Percentiles rank a stretch among this genome's conserved stretches.
phyloP scores from a whole-genome alignment of 371 early-diverging fungal species.

The Zancudomyces culisetae region DNA sequence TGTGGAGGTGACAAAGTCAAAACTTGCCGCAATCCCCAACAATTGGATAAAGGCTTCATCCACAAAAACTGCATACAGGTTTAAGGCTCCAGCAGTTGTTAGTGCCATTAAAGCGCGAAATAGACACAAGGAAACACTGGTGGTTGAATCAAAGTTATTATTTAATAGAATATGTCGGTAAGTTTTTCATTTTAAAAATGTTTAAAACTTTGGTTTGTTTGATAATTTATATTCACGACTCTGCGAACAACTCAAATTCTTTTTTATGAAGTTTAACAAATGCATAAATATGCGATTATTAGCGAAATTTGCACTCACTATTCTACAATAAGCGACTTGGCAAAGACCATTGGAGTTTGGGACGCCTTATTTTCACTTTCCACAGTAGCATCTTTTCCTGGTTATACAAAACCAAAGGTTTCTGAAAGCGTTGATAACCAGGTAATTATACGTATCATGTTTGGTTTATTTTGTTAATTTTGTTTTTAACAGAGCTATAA shows the following conservation, averaged over 20 bases:
- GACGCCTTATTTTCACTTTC: constrained; percentile 64
- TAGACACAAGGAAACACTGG: constrained; percentile 32
- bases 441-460: constrained; percentile 18
- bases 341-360: constrained; percentile 35
- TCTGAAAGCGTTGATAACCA: constrained; percentile 16
- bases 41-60: constrained; percentile 60
- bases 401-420: constrained; percentile 51
- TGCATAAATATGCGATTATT: not conserved
- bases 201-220: not conserved
- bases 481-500: not conserved
- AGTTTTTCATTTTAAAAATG: not conserved
- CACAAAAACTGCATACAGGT: constrained; percentile 63
- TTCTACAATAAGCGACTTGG: constrained; percentile 38
- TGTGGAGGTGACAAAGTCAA: constrained; percentile 38
- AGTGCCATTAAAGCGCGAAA: constrained; percentile 45
- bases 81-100: constrained; percentile 51
- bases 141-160: not conserved
- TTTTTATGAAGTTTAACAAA: not conserved
- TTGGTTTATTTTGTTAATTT: not conserved
- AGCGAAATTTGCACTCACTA: constrained; percentile 32
- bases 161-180: not conserved
- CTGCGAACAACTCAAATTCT: no score
- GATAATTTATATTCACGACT: not conserved
- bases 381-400: constrained; percentile 33
- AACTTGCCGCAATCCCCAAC: constrained; percentile 33